Base-by-base conservation (phyloP, 164 flowering plant genomes). In the Magnolia changhungtana region DNA sequence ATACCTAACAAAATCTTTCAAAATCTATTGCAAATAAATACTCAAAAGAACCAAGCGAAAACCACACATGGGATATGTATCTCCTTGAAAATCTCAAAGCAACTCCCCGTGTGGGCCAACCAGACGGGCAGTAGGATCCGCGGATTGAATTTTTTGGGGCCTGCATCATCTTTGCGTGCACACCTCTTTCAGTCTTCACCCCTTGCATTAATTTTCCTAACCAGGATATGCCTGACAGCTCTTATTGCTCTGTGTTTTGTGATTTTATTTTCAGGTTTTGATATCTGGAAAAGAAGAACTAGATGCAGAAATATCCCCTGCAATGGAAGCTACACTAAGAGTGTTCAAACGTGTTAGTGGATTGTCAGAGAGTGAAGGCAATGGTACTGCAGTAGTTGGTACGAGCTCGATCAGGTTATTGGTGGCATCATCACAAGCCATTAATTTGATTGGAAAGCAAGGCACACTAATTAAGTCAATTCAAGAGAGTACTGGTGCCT, bases 211-310 rank as follows among this genome's bases (percentile, higher is more conserved):
- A 5, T 37, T 37, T 37, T 37, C 45, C 45, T 37, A 65, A 21
- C 24, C 11, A n/a, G 24, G 9, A 65, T 65, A 21, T 31, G 8
- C 24, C 8, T 65, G 3, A 8, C 24, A 65, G 45, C 50, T 19
- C 51, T 18, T 45, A 13, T 31, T 29, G 49, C 51, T 24, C 27
- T 29, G 49, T 68, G 19, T 68, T 29, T 29, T 68, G 51, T 68
- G 49, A 31, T 68, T 68, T 68, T 68, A 50, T 7, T 31, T 80
- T 45, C 77, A 96, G 98, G 99, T 96, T 52, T 74, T 96, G 73
- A 83, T 94, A 78, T 87, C 93, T 45, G 98, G 92, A 11, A 92
- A 90, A 77, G 99, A 96, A 87, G 97, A 94, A 71, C 96, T 88
- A 65, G 98, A 91, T 50, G 84, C 90, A 24, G 76, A 79, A 5